Percentiles rank a stretch among this genome's conserved stretches.
These are phyloP conservation scores for Hortaea werneckii DNA, from an alignment of 2,329 filamentous ascomycete genomes.

Conservation along the genomic window DNA sequence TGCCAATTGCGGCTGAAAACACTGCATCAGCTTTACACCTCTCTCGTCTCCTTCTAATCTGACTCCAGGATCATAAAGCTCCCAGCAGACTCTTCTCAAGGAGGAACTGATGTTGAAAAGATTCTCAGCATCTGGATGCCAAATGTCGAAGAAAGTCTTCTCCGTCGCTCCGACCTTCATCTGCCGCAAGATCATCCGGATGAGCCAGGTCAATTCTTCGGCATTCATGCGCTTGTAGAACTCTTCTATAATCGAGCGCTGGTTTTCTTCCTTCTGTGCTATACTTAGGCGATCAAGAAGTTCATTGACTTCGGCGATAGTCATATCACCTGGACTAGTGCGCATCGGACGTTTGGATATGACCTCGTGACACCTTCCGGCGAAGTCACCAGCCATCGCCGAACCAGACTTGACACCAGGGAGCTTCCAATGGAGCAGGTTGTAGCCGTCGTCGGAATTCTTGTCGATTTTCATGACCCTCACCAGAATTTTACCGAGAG, in stretches of 20 bases:
- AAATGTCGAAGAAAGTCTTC: conserved; percentile 68
- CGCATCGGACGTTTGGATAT: conserved; percentile 74
- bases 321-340: conserved; percentile 64
- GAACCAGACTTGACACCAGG: conserved; percentile 57
- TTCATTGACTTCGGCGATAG: conserved; percentile 80
- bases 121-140: conserved; percentile 44
- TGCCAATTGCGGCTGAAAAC: conserved; percentile 90
- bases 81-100: conserved; percentile 86
- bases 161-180: conserved; percentile 72
- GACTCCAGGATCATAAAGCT: conserved; percentile 63
- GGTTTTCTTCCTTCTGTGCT: conserved; percentile 70
- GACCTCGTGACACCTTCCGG: conserved; percentile 77
- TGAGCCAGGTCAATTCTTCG: conserved; percentile 86
- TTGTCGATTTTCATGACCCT: conserved; percentile 87
- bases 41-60: conserved; percentile 66
- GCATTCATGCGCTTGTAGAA: conserved; percentile 91
- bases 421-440: conserved; percentile 82
- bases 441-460: conserved; percentile 79
- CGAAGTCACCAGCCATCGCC: conserved; percentile 78
- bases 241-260: conserved; percentile 66
- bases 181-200: conserved; percentile 80
- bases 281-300: conserved; percentile 68
- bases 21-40: conserved; percentile 76
- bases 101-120: conserved; percentile 84
- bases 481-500: conserved; percentile 81